A percentile compares a stretch with the other conserved stretches of the same genome.
These are phyloP conservation scores for Talaromyces liani DNA, from an alignment of 495 filamentous ascomycete genomes.

Conservation along the genomic window DNA sequence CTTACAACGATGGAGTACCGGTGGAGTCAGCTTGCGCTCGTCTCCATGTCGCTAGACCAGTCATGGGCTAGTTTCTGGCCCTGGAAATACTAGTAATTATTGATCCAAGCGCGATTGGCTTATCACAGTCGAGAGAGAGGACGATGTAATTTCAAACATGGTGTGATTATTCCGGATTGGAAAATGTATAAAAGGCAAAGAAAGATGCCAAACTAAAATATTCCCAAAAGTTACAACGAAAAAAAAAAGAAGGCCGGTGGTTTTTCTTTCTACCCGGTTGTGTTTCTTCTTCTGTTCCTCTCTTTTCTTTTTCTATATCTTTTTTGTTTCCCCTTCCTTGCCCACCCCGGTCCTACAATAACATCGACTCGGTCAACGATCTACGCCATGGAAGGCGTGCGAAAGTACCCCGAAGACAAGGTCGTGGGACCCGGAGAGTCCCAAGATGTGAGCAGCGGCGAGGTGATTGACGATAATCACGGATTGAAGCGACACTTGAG, in stretches of 20 bases:
- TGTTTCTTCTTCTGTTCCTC: neutral
- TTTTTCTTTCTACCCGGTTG: neutral
- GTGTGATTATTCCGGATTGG: neutral
- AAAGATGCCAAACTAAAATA: neutral
- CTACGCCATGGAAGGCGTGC: neutral
- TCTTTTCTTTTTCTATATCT: neutral
- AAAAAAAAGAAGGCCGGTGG: neutral
- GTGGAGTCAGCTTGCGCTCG: neutral
- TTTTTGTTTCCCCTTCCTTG: neutral
- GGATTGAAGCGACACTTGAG: constrained; percentile 21
- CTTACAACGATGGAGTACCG: neutral
- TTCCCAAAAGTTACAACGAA: neutral
- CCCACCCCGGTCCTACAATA: neutral
- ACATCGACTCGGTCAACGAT: neutral
- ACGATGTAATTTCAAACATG: neutral
- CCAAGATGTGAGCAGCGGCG: constrained; percentile 3
- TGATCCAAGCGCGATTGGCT: neutral
- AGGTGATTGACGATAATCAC: constrained; percentile 9
- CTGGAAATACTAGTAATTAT: neutral
- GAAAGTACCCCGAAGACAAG: neutral
- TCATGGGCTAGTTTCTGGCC: neutral
- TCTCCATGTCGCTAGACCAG: neutral
- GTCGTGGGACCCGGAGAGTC: neutral
- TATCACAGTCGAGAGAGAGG: constrained; percentile 10
- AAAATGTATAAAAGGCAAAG: neutral